phyloP scores from a whole-genome alignment of 78 protist species.

The Pigoraptor vietnamica region DNA sequence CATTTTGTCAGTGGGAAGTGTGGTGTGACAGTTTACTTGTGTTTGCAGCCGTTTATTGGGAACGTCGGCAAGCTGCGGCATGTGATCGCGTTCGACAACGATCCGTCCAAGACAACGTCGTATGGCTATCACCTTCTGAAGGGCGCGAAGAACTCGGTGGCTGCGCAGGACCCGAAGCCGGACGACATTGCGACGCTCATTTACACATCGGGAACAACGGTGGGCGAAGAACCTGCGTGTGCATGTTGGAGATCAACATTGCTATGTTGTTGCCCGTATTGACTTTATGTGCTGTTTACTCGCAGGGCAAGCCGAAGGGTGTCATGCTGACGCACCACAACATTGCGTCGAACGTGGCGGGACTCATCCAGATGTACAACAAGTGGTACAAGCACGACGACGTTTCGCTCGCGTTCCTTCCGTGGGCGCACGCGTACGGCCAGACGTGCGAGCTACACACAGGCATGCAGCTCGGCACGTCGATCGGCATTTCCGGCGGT shows the following conservation, averaged over 20 bases:
- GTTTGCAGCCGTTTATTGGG: neutral
- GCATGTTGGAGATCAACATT: neutral
- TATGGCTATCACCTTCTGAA: neutral
- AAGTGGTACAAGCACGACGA: neutral
- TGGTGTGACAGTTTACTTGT: no score
- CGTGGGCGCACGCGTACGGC: neutral
- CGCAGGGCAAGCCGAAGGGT: conserved; percentile 64
- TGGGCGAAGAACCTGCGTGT: neutral
- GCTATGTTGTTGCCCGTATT: neutral
- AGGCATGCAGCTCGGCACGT: neutral
- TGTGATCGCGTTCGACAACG: neutral
- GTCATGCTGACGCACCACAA: conserved; percentile 45
- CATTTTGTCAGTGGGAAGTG: no score
- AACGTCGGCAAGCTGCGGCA: neutral
- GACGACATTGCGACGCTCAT: neutral
- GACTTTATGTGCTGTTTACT: neutral
- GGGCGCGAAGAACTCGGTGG: neutral
- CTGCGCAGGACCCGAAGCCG: neutral
- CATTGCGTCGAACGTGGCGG: conserved; percentile 4
- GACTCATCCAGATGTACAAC: neutral
- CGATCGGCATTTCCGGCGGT: neutral
- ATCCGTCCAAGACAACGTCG: neutral
- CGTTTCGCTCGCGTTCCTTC: neutral
- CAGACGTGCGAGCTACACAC: neutral
- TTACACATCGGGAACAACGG: neutral